Evolutionary conservation across 2,329 filamentous ascomycete genomes (phyloP), one percentile per base, ranked within the genome.

Genomic region (Xylaria sp.): DNA sequence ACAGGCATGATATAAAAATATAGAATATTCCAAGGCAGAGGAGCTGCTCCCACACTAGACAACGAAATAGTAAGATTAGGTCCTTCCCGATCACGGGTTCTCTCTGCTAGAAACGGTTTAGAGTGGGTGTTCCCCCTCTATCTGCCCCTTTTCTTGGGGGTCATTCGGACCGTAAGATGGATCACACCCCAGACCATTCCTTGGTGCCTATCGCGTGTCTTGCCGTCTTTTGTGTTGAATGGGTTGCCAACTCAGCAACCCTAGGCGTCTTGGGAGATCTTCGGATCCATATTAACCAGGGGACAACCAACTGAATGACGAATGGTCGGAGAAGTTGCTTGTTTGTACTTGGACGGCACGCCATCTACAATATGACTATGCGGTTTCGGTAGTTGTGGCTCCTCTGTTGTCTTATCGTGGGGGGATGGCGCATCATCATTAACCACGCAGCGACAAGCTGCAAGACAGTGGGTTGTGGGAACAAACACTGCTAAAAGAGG

Each of bases 81-180:
- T 5, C 37, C 25, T 42, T 58, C 35, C 21, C 16, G 54, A 44
- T 42, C 35, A 58, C 54, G 42, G 50, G 35, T 40, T 42, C 42
- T 55, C 13, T 47, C 50, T 35, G 51, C 58, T 68, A 48, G 51
- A 40, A 50, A 47, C 23, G 54, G 50, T 3, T 59, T 61, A 55
- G 51, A 51, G 47, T 5, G 25, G 12, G n/a, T 48, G 27, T 65
- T 16, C 40, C 50, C 42, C 40, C 57, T 57, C 35, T 25, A n/a
- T 44, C 44, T 35, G 25, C 47, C 8, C 57, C n/a, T 65, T 65
- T 48, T 59, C 53, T 62, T 50, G 44, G 47, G 62, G 57, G 16
- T 54, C 48, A 48, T 40, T 32, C 6, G 23, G 29, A 48, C 27
- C 64, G 57, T 51, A 61, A 51, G 66, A 62, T 25, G 44, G 42